Evolutionary conservation across 352 stramenopile genomes (phyloP).

Genomic region (Bremia lactucae): DNA sequence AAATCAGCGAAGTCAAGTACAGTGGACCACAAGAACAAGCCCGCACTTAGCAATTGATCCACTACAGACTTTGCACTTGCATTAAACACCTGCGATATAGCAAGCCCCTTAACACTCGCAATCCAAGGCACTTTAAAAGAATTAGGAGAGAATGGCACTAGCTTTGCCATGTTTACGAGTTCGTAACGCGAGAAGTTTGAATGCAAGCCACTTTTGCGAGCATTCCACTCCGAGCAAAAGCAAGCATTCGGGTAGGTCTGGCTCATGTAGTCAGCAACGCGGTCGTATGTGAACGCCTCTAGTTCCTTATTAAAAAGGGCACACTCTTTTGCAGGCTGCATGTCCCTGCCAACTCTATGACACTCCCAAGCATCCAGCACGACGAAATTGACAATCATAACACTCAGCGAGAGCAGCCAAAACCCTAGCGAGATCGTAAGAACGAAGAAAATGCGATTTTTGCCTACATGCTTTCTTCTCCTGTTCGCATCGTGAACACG

Average conservation of each 20-base stretch:
- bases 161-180: constrained; percentile 15
- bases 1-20: constrained; percentile 15
- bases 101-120: constrained; percentile 19
- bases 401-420: constrained; percentile 19
- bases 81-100: constrained; percentile 23
- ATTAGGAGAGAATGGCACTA: constrained; percentile 36
- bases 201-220: constrained; percentile 23
- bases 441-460: constrained; percentile 19
- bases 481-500: constrained; percentile 3
- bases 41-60: constrained; percentile 15
- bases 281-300: constrained; percentile 21
- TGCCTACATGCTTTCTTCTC: constrained; percentile 3
- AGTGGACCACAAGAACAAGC: constrained; percentile 18
- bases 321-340: constrained; percentile 16
- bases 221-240: constrained; percentile 40
- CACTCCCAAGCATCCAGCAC: constrained; percentile 28
- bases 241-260: constrained; percentile 24
- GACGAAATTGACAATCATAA: constrained; percentile 21
- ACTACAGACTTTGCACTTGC: constrained; percentile 22
- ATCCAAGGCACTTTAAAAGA: constrained; percentile 23
- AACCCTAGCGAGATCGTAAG: constrained; percentile 19
- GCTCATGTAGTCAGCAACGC: constrained; percentile 15
- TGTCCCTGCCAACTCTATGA: constrained; percentile 7
- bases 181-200: constrained; percentile 11
- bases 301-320: constrained; percentile 21